These are phyloP conservation scores for Pichia manshurica DNA, from an alignment of 805 yeast species.

Conservation along the genomic window DNA sequence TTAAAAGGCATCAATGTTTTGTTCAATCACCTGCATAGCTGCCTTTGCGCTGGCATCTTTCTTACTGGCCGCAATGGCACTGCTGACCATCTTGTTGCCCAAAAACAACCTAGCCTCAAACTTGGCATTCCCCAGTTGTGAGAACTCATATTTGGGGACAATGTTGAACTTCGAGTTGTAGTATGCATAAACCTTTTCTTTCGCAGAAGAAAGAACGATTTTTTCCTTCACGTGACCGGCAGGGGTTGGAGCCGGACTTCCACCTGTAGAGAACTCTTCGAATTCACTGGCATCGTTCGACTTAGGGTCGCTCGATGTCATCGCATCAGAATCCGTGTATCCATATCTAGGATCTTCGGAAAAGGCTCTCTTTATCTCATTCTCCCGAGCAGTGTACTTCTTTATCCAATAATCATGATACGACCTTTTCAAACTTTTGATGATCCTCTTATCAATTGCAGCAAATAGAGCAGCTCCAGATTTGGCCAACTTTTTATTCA, in stretches of 20 bases:
- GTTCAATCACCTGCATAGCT: conserved; percentile 11
- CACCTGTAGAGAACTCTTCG: not conserved
- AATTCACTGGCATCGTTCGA: not conserved
- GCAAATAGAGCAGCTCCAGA: conserved; percentile 10
- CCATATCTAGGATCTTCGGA: conserved; percentile 5
- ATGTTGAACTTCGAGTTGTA: conserved; percentile 9
- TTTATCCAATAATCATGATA: conserved; percentile 6
- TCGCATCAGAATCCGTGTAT: not conserved
- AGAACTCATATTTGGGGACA: conserved; percentile 8
- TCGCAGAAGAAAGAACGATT: conserved; percentile 3
- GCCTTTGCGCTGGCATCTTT: conserved; percentile 13
- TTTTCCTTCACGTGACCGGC: not conserved
- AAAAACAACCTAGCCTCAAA: conserved; percentile 8
- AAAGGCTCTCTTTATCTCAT: not conserved
- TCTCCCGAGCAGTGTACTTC: conserved; percentile 1
- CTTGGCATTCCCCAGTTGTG: conserved; percentile 1
- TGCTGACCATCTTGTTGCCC: not conserved
- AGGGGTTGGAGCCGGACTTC: not conserved
- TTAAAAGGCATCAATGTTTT: not conserved
- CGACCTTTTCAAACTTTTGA: conserved; percentile 6
- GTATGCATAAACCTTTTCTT: conserved; percentile 11
- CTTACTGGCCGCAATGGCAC: conserved; percentile 9
- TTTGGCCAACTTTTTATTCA: conserved; percentile 14
- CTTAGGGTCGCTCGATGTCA: not conserved
- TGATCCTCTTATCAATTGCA: conserved; percentile 2